Percentiles rank a stretch among this genome's conserved stretches.
Evolutionary conservation across 345 rosid species (phyloP).

Genomic region (Heritiera littoralis): DNA sequence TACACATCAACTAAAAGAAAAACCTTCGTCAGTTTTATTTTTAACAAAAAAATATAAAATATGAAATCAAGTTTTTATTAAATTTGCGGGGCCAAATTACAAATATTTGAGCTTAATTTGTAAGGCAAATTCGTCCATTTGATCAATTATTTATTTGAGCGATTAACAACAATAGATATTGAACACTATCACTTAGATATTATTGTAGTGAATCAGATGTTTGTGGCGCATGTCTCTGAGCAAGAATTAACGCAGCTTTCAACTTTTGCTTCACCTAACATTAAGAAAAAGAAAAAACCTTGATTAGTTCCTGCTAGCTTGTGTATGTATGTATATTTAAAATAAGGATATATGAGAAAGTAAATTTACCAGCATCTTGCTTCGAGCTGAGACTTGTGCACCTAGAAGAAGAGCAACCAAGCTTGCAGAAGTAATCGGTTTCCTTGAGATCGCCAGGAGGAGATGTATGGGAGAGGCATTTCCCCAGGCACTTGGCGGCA

Average conservation of each 20-base stretch:
- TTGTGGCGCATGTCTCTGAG: neutral
- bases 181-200: too few species aligned
- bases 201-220: neutral
- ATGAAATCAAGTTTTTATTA: too few species aligned
- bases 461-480: slow-evolving; percentile 28
- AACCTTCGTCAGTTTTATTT: too few species aligned
- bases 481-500: slow-evolving; percentile 34
- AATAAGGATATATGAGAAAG: neutral
- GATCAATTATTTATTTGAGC: too few species aligned
- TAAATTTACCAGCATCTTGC: slow-evolving; percentile 34
- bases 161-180: too few species aligned
- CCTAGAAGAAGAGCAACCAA: slow-evolving; percentile 43
- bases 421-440: slow-evolving; percentile 37
- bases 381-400: slow-evolving; percentile 45
- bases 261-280: neutral
- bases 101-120: too few species aligned
- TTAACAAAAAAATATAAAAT: too few species aligned
- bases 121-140: too few species aligned
- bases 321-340: too few species aligned
- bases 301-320: too few species aligned
- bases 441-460: neutral
- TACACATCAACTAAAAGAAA: too few species aligned
- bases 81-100: too few species aligned
- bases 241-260: slow-evolving; percentile 7
- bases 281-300: neutral